Base-by-base conservation (phyloP, 192 early-diverging fungal species). In the Rhizophagus prolifer region DNA sequence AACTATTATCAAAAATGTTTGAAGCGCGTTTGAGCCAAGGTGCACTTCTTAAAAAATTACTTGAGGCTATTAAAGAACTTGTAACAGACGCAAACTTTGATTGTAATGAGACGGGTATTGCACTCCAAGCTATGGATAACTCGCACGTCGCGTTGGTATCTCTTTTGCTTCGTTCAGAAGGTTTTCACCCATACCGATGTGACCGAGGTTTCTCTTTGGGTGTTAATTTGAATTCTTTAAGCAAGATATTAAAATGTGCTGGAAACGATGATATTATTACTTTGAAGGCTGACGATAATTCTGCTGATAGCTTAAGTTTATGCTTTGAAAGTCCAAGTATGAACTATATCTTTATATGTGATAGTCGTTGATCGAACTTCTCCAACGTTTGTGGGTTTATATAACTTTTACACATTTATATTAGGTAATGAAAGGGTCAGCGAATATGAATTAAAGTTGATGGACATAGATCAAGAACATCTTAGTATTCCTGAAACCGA, bases 81-180 rank as follows among this genome's bases (percentile, higher is more conserved):
- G 95, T 99, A 76, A 88, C 91, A 28, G 95, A 99, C 81, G 94
- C 92, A 79, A 99, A 99, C 91, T 95, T 99, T 87, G 97, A 99
- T 81, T 99, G 96, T 84, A 93, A 87, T 70, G 96, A 98, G 81
- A 87, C 93, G 41, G 97, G 97, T 79, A 95, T 99, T 73, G 88
- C 91, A 31, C 89, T 99, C 9, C 97, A 99, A 88, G 95, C 97
- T 72, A 99, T 99, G 97, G 96, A 98, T 86, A 96, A 93, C 88
- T 93, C 97, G 31, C 97, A 98, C 83, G 94, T 98, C n/a, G 95
- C 96, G 16, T 88, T 98, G 25, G 95, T 96, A 19, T 86, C 94
- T 41, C 88, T 98, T 62, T 84, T 95, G 72, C 87, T 97, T 64
- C 88, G 93, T 70, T 82, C 90, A 21, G 88, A 92, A 58, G 95